Evolutionary conservation across 352 stramenopile species (phyloP).

Genomic region (Pythium aquatile): DNA sequence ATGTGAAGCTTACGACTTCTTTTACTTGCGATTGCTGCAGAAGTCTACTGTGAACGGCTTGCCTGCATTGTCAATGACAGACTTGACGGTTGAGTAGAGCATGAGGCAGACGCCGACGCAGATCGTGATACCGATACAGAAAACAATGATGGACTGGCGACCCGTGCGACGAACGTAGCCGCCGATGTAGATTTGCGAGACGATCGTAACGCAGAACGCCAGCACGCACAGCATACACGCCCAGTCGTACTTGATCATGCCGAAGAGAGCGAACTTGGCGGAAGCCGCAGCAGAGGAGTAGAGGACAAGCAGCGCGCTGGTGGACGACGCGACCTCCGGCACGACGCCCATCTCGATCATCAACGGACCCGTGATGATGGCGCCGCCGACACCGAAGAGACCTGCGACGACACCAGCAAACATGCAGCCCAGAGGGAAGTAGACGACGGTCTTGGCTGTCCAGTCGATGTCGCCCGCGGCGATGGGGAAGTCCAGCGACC

Average conservation of each 20-base stretch:
- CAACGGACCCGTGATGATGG: conserved; percentile 54
- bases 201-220: conserved; percentile 44
- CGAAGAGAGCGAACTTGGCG: conserved; percentile 53
- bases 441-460: conserved; percentile 35
- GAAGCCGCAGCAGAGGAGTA: conserved; percentile 47
- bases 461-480: conserved; percentile 44
- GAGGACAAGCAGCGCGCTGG: conserved; percentile 49
- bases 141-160: conserved; percentile 50
- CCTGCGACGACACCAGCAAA: conserved; percentile 47
- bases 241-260: conserved; percentile 53
- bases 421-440: conserved; percentile 39
- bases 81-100: conserved; percentile 50
- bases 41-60: conserved; percentile 28
- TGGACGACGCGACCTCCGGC: conserved; percentile 49
- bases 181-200: conserved; percentile 51
- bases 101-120: conserved; percentile 45
- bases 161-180: conserved; percentile 50
- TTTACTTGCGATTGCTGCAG: conserved; percentile 8
- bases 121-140: conserved; percentile 48
- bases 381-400: conserved; percentile 54
- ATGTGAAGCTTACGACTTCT: background rate
- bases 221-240: conserved; percentile 35
- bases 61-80: conserved; percentile 36
- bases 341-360: conserved; percentile 61
- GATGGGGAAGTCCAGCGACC: conserved; percentile 37